phyloP scores from a whole-genome alignment of 257 asterid species.

The Leonotis leonurus region DNA sequence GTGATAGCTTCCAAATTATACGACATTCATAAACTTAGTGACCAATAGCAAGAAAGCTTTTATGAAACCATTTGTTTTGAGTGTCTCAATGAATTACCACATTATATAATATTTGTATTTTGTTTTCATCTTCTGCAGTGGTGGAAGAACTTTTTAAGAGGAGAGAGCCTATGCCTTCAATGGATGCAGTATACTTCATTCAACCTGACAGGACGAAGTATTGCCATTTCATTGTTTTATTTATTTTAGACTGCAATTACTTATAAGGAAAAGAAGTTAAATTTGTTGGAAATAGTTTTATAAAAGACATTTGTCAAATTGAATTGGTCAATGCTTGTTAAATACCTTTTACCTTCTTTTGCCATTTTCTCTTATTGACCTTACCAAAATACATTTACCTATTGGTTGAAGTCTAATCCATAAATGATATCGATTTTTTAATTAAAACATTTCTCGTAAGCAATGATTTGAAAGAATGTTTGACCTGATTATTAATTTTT shows the following conservation, averaged over 20 bases:
- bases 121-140: slow-evolving; percentile 45
- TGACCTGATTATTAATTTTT: slow-evolving; percentile 31
- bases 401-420: not conserved
- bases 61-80: not conserved
- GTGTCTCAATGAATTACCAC: slow-evolving; percentile 7
- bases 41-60: slow-evolving; percentile 4
- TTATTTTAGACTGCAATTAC: not conserved
- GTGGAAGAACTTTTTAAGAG: slow-evolving; percentile 96
- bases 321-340: not conserved
- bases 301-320: not conserved
- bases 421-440: not conserved
- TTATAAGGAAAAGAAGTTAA: slow-evolving; percentile 1
- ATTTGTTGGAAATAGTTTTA: not conserved
- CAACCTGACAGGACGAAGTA: slow-evolving; percentile 97
- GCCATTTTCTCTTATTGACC: not conserved
- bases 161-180: slow-evolving; percentile 92
- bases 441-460: not conserved
- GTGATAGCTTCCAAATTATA: too few relatives aligned
- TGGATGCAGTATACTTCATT: slow-evolving; percentile 91
- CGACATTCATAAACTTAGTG: too few relatives aligned
- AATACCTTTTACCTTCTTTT: not conserved
- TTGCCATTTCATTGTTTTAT: slow-evolving; percentile 16
- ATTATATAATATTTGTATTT: not conserved
- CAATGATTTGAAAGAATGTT: slow-evolving; percentile 9
- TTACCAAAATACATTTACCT: too few relatives aligned